phyloP scores from a whole-genome alignment of 2,329 filamentous ascomycete species.

The Paecilomyces dactylethromorphus region DNA sequence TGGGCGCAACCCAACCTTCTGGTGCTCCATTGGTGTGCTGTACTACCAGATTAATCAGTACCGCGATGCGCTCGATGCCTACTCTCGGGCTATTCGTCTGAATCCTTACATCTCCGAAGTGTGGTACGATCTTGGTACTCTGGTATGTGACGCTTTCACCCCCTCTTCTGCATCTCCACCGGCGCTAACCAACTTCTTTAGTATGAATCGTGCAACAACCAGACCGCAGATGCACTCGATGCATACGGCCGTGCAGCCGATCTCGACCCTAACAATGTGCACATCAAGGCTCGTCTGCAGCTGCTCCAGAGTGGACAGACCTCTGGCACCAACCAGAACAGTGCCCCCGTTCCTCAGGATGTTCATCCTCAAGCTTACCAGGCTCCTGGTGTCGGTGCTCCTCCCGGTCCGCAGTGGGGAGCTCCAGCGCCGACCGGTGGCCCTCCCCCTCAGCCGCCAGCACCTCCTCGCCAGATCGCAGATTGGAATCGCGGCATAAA shows the following conservation, averaged over 20 bases:
- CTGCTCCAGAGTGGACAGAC: conserved; percentile 72
- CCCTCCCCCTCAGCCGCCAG: conserved; percentile 51
- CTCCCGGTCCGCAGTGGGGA: conserved; percentile 84
- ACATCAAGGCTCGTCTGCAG: conserved; percentile 92
- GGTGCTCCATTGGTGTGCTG: conserved; percentile 97
- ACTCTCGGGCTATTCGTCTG: conserved; percentile 89
- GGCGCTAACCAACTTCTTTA: conserved; percentile 28
- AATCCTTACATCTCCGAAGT: conserved; percentile 99
- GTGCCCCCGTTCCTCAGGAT: conserved; percentile 69
- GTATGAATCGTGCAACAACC: conserved; percentile 99
- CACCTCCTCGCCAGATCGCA: conserved; percentile 55
- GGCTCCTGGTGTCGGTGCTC: conserved; percentile 70
- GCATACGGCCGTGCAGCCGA: conserved; percentile 93
- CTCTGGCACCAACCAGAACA: conserved; percentile 58
- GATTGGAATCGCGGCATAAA: conserved; percentile 65
- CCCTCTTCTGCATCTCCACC: conserved; percentile 21
- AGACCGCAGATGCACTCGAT: conserved; percentile 91
- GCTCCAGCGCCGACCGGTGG: conserved; percentile 54
- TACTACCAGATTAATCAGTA: conserved; percentile 99
- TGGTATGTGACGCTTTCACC: conserved; percentile 56
- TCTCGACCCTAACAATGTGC: conserved; percentile 83
- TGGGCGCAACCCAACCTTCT: conserved; percentile 95
- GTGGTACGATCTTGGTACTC: conserved; percentile 94
- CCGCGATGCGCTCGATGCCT: conserved; percentile 92
- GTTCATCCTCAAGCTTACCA: conserved; percentile 95